Base-by-base conservation (phyloP, 768 basidiomycete genomes). In the Fibroporia radiculosa region DNA sequence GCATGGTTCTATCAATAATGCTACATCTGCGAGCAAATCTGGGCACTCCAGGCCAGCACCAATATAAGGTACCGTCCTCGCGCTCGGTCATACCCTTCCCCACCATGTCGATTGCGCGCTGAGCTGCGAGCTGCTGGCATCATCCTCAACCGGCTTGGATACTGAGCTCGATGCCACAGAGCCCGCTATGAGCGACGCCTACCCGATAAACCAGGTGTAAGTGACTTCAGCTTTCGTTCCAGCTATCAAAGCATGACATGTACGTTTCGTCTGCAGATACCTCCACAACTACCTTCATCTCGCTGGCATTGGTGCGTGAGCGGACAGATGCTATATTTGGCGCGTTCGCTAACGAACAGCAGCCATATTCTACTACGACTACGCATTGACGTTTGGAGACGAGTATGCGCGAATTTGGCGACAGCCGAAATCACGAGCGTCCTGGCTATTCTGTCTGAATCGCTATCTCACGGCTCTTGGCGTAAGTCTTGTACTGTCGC, bases 401-500 rank as follows among this genome's bases (percentile, higher is more conserved):
- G 75, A 77, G 51, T 54, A 73, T 28, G 52, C 60, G 13, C 64
- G 66, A 40, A 53, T 78, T 4, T 78, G 77, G 77, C 57, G 58
- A 42, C 61, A 64, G 35, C 66, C 65, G 1, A 67, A 66, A 42
- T 62, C 58, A 1, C 40, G 50, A 7, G 68, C 71, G 42, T 62
- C 71, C 2, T 63, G 65, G 25, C 63, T 69, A 53, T 78, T 78
- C 56, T 68, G 73, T 39, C 37, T 72, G 26, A 74, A 75, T 48
- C 71, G 76, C 4, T 79, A 79, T 44, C 49, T 72, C 24, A 63
- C 71, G 2, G 62, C 73, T 39, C 56, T 72, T 33, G 69, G 66
- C 25, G 56, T 55, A 36, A 44, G 48, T 22, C 24, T 28, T n/a
- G n/a, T 24, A 67, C 66, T 38, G 52, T 68, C 12, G 53, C 49